Conservation (phyloP, 768 basidiomycete species). For the Phlebiopsis flavidoalba region DNA sequence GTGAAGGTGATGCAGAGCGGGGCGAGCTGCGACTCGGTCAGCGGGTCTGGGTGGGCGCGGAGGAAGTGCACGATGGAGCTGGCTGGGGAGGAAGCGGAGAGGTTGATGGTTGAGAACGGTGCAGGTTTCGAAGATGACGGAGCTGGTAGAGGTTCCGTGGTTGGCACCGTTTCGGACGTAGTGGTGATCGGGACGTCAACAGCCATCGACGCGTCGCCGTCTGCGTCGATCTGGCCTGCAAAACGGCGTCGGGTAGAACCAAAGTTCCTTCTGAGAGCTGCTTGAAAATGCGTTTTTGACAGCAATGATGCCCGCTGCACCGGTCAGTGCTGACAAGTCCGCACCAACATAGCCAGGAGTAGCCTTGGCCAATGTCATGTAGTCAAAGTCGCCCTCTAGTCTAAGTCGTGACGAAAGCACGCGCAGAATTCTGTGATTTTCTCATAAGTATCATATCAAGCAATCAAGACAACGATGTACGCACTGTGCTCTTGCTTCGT, state of each 20-base stretch:
- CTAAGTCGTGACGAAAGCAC: constrained; percentile 83
- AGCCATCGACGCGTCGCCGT: constrained; percentile 30
- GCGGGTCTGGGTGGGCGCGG: constrained; percentile 74
- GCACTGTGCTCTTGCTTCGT: constrained; percentile 84
- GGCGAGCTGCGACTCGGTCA: constrained; percentile 72
- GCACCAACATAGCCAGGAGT: constrained; percentile 98
- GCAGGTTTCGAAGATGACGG: constrained; percentile 14
- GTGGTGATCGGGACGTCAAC: constrained; percentile 25
- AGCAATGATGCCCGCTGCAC: constrained; percentile 92
- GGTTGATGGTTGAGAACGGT: constrained; percentile 33
- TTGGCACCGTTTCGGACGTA: background rate
- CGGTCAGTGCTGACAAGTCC: constrained; percentile 84
- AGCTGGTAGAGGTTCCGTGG: constrained; percentile 6
- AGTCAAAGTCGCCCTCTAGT: constrained; percentile 86
- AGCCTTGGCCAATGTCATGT: constrained; percentile 76
- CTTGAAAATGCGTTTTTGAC: constrained; percentile 97
- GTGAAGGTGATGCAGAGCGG: constrained; percentile 75
- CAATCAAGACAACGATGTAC: constrained; percentile 20
- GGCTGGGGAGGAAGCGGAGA: constrained; percentile 32
- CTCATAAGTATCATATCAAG: background rate
- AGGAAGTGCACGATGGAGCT: constrained; percentile 89
- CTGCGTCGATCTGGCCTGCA: constrained; percentile 11
- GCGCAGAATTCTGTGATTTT: constrained; percentile 69
- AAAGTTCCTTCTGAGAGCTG: constrained; percentile 56
- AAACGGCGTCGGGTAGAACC: constrained; percentile 43